These are phyloP conservation scores for Populus euphratica DNA, from an alignment of 345 rosid genomes.

Conservation along the genomic window DNA sequence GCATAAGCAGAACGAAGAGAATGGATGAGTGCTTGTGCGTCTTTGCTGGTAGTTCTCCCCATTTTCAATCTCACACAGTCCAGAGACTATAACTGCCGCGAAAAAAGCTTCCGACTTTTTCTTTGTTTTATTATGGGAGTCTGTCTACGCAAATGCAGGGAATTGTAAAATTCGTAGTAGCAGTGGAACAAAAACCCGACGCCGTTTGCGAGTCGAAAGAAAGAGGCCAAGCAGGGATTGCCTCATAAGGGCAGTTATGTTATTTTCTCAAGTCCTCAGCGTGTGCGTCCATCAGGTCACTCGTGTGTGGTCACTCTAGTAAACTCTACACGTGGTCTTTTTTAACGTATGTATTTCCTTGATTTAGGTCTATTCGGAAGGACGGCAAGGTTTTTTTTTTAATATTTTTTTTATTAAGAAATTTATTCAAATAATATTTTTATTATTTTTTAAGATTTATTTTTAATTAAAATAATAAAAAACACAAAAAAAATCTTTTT, in stretches of 20 bases:
- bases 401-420: too few species aligned
- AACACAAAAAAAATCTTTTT: too few species aligned
- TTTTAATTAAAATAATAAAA: too few species aligned
- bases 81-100: background rate
- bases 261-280: background rate
- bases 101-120: background rate
- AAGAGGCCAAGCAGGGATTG: background rate
- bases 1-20: conserved; percentile 75
- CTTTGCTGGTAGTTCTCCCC: conserved; percentile 63
- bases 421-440: too few species aligned
- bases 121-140: background rate
- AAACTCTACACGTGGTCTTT: too few species aligned
- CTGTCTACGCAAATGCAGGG: too few species aligned
- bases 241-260: background rate
- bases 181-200: background rate
- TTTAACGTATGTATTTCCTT: too few species aligned
- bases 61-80: conserved; percentile 19
- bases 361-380: too few species aligned
- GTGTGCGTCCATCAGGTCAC: background rate
- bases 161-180: too few species aligned
- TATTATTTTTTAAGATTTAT: too few species aligned
- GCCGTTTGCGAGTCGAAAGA: background rate
- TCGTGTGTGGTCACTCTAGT: background rate
- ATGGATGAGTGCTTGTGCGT: conserved; percentile 65
- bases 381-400: too few species aligned